Evolutionary conservation across 2,329 filamentous ascomycete genomes (phyloP).

Genomic region (Colletotrichum melonis): DNA sequence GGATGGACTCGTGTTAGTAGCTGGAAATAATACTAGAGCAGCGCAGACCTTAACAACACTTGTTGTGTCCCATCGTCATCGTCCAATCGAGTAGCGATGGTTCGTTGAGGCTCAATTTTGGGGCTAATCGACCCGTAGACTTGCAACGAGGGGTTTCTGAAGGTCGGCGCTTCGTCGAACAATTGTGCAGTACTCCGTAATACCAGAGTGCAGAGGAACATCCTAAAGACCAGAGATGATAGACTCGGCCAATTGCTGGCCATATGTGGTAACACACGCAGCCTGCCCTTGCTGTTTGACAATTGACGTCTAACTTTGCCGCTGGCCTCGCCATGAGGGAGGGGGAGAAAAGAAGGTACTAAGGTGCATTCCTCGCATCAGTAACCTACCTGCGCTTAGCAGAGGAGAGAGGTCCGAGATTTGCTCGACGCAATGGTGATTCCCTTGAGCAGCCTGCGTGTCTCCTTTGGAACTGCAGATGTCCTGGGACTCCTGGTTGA

Average conservation of each 20-base stretch:
- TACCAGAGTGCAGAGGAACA: no score
- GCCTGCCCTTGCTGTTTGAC: neutral
- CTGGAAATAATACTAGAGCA: neutral
- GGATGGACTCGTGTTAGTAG: neutral
- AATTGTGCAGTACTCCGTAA: neutral
- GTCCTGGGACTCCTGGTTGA: neutral
- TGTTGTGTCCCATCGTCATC: neutral
- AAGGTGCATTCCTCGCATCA: neutral
- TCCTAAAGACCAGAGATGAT: neutral
- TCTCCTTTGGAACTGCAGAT: neutral
- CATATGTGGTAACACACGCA: neutral
- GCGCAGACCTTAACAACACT: neutral
- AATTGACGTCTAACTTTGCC: neutral
- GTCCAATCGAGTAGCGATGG: neutral
- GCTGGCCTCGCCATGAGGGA: neutral
- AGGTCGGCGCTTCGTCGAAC: neutral
- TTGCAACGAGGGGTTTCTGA: neutral
- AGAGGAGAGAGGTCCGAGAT: neutral
- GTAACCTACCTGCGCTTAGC: neutral
- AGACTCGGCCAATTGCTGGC: neutral
- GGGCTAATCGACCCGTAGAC: neutral
- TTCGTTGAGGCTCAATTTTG: neutral
- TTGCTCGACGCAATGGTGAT: neutral
- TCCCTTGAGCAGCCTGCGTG: neutral
- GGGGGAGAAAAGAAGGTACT: neutral